Base-by-base conservation (phyloP, 2,329 filamentous ascomycete genomes). In the Ophiosphaerella narmari region DNA sequence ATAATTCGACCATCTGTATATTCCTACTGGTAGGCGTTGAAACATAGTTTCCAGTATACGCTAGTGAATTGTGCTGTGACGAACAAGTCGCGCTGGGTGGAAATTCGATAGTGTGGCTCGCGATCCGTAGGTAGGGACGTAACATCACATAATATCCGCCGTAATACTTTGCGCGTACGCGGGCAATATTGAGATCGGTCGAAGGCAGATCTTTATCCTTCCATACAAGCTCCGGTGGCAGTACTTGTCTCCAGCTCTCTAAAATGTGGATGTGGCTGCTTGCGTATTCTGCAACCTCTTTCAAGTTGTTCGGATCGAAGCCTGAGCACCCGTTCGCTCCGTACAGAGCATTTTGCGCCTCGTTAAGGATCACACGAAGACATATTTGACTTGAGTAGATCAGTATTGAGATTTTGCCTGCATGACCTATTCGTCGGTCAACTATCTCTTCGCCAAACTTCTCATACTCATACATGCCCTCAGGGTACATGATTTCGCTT, bases 101-200 rank as follows among this genome's bases (percentile, higher is more conserved):
- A 68, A 13, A 36, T 46, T 40, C 49, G 61, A 39, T 48, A 54
- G 70, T 29, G 9, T 29, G 26, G 26, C 26, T 77, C 2, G 81
- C 82, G 47, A 83, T 80, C 60, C 84, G 82, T 14, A 88, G 73
- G 52, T 93, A 91, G 1, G 90, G 90, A 21, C 94, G 84, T 69
- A 94, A 89, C 23, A 93, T 92, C 67, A 97, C 91, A 55, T 95
- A 91, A 57, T 88, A 84, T 0, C 91, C 92, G 16, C 94, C 94
- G 80, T 93, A 97, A 73, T 94, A 97, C 72, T 99, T 97, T 12
- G 90, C 94, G 36, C 93, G 86, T 54, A 97, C 79, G 18, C 94
- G 85, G 29, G 93, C 93, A 12, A 85, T 80, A 12, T 97, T 85
- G 51, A 97, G 91, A 41, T 96, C 86, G 0, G 67, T 72, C 0